Evolutionary conservation across 2,329 filamentous ascomycete genomes (phyloP), one percentile per base, ranked within the genome.

Genomic region (Cryoendolithus antarcticus): DNA sequence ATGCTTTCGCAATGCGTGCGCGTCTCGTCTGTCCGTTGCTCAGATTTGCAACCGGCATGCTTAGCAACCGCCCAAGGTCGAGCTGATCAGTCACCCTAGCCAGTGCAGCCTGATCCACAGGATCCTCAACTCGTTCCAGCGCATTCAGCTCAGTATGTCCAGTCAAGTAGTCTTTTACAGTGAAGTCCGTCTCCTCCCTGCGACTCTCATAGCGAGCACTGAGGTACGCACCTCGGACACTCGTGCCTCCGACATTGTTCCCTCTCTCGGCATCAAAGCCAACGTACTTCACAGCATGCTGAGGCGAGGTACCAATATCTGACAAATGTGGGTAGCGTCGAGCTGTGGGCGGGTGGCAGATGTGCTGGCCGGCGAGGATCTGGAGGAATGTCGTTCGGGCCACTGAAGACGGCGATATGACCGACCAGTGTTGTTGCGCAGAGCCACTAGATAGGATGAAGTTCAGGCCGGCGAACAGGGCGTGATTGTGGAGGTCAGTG

Each of bases 11-110:
- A 49, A 98, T 94, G 45, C 85, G 76, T 6, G 89, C 83, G 39
- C 91, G 70, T 46, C 89, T 71, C 6, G 83, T 89, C 62, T 98
- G 91, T 0, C 91, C 91, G 60, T 96, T 95, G 58, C 86, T 95
- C 39, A 98, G 63, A 57, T 91, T 93, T 15, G 83, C 75, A 6
- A 96, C 83, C 0, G 89, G 88, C 56, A 94, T 80, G 31, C 82
- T 72, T 1, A 93, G 64, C 34, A 96, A 66, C 6, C 71, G 65
- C 0, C 70, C 65, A 9, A 98, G 65, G 36, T 74, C 72, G 40
- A 98, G 63, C 50, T 93, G 80, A 4, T 57, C 56, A 10, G 86
- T 72, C 0, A 94, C 76, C 6, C 72, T 69, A 9, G 70, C 59
- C 30, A 93, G 59, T 0, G 75, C 59, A 3, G 63, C 51, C 32